Evolutionary conservation across 148 eudicot species (phyloP).

Genomic region (Cornus suecica): DNA sequence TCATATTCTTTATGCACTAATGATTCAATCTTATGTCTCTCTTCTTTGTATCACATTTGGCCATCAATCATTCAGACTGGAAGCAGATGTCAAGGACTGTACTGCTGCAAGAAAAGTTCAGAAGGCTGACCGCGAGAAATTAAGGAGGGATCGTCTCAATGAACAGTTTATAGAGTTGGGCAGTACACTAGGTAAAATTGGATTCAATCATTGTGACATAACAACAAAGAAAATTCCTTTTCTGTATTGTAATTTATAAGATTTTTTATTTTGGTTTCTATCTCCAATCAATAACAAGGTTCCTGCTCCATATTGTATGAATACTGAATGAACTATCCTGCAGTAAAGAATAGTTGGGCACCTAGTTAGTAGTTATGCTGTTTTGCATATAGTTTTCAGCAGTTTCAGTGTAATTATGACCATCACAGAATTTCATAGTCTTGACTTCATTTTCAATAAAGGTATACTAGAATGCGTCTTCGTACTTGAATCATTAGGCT

Average conservation of each 20-base stretch:
- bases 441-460: not conserved
- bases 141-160: conserved; percentile 80
- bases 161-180: conserved; percentile 83
- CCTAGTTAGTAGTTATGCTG: not conserved
- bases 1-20: not conserved
- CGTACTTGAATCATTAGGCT: not conserved
- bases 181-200: conserved; percentile 53
- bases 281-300: not conserved
- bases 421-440: not conserved
- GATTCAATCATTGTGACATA: not conserved
- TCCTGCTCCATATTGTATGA: not conserved
- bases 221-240: not conserved
- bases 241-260: not conserved
- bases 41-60: not conserved
- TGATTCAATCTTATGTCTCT: not conserved
- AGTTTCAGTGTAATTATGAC: too few relatives aligned
- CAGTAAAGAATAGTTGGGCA: not conserved
- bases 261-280: not conserved
- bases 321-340: not conserved
- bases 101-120: conserved; percentile 53
- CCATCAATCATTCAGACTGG: conserved; percentile 27
- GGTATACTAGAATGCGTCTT: not conserved
- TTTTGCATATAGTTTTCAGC: not conserved
- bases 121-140: conserved; percentile 88
- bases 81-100: conserved; percentile 35